These are phyloP conservation scores for Straminergon stramineum DNA, from an alignment of 225 moss, liverwort and hornwort genomes.

Conservation along the genomic window DNA sequence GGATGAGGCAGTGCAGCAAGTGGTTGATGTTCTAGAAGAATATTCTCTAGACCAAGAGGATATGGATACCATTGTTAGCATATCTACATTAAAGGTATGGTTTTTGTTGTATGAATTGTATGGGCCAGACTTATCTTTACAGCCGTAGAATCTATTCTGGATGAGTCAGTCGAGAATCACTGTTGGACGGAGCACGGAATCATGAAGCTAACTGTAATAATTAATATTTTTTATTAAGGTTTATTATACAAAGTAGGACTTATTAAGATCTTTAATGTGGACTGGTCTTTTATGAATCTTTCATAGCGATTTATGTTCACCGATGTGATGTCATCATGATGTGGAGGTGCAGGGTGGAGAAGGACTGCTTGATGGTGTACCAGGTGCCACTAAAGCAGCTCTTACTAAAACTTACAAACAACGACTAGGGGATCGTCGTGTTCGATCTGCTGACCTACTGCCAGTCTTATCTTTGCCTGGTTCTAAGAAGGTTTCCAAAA, in stretches of 20 bases:
- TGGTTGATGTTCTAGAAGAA: conserved; percentile 64
- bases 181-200: background rate
- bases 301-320: background rate
- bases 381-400: conserved; percentile 79
- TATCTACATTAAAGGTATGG: conserved; percentile 71
- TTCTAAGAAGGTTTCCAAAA: conserved; percentile 55
- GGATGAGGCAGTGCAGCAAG: conserved; percentile 83
- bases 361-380: conserved; percentile 78
- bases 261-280: background rate
- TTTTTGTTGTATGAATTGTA: background rate
- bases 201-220: background rate
- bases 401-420: conserved; percentile 85
- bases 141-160: background rate
- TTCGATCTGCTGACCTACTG: conserved; percentile 67
- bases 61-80: conserved; percentile 64
- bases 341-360: conserved; percentile 49
- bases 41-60: conserved; percentile 93
- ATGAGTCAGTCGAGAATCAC: background rate
- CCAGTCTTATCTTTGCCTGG: conserved; percentile 68
- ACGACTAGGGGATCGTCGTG: conserved; percentile 60
- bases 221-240: background rate
- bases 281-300: background rate
- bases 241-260: background rate
- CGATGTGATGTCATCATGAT: background rate
- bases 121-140: background rate